Percentiles rank a stretch among this genome's conserved stretches.
phyloP scores from a whole-genome alignment of 441 rosid species.

The Omphalea diandra region DNA sequence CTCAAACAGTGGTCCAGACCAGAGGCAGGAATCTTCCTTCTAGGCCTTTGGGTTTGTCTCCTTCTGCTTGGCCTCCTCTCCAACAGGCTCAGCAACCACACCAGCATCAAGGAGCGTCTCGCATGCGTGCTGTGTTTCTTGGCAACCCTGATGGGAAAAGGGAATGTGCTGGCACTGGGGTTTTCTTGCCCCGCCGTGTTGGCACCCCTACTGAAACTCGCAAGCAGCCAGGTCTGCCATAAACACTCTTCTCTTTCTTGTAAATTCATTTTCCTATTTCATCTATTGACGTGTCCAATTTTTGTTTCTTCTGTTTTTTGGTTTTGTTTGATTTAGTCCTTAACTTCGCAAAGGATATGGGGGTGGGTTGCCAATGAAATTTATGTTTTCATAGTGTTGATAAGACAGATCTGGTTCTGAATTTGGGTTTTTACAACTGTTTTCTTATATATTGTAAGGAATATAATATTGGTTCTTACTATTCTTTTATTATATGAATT shows the following conservation, averaged over 20 bases:
- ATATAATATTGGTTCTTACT: neutral
- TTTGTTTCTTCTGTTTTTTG: too few relatives aligned
- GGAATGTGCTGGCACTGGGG: constrained; percentile 79
- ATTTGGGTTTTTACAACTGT: neutral
- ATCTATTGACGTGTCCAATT: neutral
- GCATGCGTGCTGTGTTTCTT: constrained; percentile 56
- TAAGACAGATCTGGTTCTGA: too few relatives aligned
- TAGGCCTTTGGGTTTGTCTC: constrained; percentile 38
- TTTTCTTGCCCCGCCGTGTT: constrained; percentile 71
- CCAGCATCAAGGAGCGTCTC: constrained; percentile 36
- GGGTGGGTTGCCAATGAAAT: too few relatives aligned
- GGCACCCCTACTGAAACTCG: constrained; percentile 37
- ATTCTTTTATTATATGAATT: neutral
- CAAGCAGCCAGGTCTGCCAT: constrained; percentile 52
- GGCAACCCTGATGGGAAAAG: constrained; percentile 44
- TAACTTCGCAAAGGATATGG: too few relatives aligned
- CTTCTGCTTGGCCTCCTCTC: constrained; percentile 58
- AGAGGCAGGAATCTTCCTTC: constrained; percentile 19
- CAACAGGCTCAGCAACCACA: constrained; percentile 35
- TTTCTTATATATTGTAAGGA: neutral
- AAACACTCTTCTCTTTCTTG: too few relatives aligned
- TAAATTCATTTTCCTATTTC: too few relatives aligned
- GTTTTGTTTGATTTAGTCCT: too few relatives aligned
- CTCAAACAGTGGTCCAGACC: constrained; percentile 29
- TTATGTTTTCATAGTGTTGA: too few relatives aligned